phyloP scores from a whole-genome alignment of 805 yeast genomes.

The Brettanomyces custersianus region DNA sequence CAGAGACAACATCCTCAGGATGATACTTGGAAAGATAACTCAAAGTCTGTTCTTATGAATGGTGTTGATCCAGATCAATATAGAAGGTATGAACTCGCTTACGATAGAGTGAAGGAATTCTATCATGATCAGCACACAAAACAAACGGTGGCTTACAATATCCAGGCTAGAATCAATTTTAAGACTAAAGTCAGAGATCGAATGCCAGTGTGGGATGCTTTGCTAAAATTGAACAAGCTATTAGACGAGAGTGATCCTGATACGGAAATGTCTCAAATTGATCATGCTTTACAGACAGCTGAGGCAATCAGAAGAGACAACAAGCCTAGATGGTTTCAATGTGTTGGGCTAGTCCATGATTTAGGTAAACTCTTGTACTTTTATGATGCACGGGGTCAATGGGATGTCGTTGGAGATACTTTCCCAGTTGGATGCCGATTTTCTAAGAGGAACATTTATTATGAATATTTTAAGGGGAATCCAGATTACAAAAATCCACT shows the following conservation, averaged over 20 bases:
- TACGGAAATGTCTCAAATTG: slow-evolving; percentile 65
- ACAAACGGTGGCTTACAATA: slow-evolving; percentile 65
- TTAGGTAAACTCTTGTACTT: slow-evolving; percentile 61
- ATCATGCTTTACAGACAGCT: slow-evolving; percentile 69
- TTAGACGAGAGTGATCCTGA: slow-evolving; percentile 71
- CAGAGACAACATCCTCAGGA: background rate
- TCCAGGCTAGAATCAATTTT: slow-evolving; percentile 64
- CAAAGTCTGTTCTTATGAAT: slow-evolving; percentile 13
- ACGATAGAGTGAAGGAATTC: slow-evolving; percentile 57
- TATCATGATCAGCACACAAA: slow-evolving; percentile 60
- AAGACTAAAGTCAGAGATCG: slow-evolving; percentile 57
- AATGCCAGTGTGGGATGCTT: slow-evolving; percentile 68
- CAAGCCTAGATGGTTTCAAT: slow-evolving; percentile 69
- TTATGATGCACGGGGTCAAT: slow-evolving; percentile 65
- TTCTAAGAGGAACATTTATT: slow-evolving; percentile 49
- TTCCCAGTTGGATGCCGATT: slow-evolving; percentile 68
- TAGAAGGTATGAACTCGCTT: slow-evolving; percentile 61
- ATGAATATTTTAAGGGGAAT: slow-evolving; percentile 49
- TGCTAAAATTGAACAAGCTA: slow-evolving; percentile 49
- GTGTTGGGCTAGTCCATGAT: slow-evolving; percentile 66
- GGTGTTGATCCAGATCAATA: slow-evolving; percentile 28
- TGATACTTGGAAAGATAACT: slow-evolving; percentile 15
- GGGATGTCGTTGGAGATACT: slow-evolving; percentile 79
- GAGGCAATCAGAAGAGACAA: slow-evolving; percentile 62
- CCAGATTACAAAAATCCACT: slow-evolving; percentile 57